Evolutionary conservation across 108 stramenopile species (phyloP).

Genomic region (Stephanodiscus minutulus): DNA sequence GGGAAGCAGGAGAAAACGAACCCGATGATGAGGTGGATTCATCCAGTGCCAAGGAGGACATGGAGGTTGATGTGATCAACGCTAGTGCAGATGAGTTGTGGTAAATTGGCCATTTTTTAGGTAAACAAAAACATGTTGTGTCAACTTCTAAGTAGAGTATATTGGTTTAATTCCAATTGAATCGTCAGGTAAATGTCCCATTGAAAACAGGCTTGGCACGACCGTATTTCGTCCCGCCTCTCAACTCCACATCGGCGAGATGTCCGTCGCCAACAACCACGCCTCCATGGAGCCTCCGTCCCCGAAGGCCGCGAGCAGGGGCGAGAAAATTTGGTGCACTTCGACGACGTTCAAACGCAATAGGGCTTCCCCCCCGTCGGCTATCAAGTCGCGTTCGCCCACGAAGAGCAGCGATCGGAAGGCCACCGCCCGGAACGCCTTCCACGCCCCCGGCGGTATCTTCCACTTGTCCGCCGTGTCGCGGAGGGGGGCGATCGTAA

Average conservation of each 20-base stretch:
- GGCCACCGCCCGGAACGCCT: slow-evolving; percentile 81
- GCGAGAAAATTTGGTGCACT: slow-evolving; percentile 75
- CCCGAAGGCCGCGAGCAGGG: slow-evolving; percentile 83
- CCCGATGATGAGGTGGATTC: too few species aligned
- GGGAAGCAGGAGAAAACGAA: too few species aligned
- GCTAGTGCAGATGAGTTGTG: too few species aligned
- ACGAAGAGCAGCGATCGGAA: slow-evolving; percentile 82
- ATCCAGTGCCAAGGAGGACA: too few species aligned
- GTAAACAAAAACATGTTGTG: too few species aligned
- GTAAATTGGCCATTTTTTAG: too few species aligned
- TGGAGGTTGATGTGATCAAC: too few species aligned
- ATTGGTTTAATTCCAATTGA: too few species aligned
- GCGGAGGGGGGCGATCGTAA: slow-evolving; percentile 66
- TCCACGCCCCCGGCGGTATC: slow-evolving; percentile 77
- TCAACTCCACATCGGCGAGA: slow-evolving; percentile 71
- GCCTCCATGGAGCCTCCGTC: too few species aligned
- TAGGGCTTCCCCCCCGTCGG: slow-evolving; percentile 75
- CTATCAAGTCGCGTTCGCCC: slow-evolving; percentile 80
- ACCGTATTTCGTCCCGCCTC: slow-evolving; percentile 12
- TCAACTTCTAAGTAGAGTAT: too few species aligned
- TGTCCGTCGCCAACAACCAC: slow-evolving; percentile 62
- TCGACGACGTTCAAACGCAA: slow-evolving; percentile 73
- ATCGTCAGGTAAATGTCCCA: slow-evolving; percentile 22
- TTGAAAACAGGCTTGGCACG: slow-evolving; percentile 18
- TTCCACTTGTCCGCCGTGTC: slow-evolving; percentile 80